phyloP scores from a whole-genome alignment of 495 filamentous ascomycete species.

The Neurospora sp. region DNA sequence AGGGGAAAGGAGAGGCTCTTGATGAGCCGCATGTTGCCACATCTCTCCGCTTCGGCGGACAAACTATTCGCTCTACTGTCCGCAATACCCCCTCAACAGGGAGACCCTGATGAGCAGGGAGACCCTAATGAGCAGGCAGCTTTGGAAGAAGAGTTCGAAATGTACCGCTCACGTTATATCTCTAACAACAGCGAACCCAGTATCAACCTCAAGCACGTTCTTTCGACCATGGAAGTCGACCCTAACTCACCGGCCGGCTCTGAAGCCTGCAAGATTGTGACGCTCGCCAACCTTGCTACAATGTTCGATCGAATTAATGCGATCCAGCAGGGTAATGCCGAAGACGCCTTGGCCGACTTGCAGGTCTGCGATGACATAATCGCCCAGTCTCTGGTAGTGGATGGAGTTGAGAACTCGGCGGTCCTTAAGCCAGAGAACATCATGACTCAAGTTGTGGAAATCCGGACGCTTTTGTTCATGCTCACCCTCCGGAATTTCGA shows the following conservation, averaged over 20 bases:
- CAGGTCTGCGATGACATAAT: slow-evolving; percentile 10
- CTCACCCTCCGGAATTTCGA: slow-evolving; percentile 3
- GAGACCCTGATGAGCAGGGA: slow-evolving; percentile 9
- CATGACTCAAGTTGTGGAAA: slow-evolving; percentile 8
- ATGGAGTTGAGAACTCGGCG: neutral
- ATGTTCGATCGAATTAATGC: slow-evolving; percentile 9
- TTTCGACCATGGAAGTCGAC: slow-evolving; percentile 4
- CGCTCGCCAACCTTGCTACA: slow-evolving; percentile 13
- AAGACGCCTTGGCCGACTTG: slow-evolving; percentile 5
- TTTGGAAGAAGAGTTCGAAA: slow-evolving; percentile 1
- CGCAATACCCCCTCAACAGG: neutral
- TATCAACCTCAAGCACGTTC: slow-evolving; percentile 9
- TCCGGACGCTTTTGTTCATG: slow-evolving; percentile 19
- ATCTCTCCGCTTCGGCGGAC: slow-evolving; percentile 5
- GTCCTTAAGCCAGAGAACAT: slow-evolving; percentile 1
- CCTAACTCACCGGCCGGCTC: neutral
- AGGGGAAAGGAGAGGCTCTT: neutral
- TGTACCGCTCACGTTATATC: slow-evolving; percentile 7
- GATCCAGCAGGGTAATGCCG: neutral
- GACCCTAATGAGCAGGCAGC: neutral
- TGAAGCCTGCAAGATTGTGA: slow-evolving; percentile 2
- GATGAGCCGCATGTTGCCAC: slow-evolving; percentile 7
- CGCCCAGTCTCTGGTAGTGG: slow-evolving; percentile 6
- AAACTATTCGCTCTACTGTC: slow-evolving; percentile 12
- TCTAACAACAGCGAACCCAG: neutral